Base-by-base conservation (phyloP, 306 rosid genomes). In the Acacia crassicarpa region DNA sequence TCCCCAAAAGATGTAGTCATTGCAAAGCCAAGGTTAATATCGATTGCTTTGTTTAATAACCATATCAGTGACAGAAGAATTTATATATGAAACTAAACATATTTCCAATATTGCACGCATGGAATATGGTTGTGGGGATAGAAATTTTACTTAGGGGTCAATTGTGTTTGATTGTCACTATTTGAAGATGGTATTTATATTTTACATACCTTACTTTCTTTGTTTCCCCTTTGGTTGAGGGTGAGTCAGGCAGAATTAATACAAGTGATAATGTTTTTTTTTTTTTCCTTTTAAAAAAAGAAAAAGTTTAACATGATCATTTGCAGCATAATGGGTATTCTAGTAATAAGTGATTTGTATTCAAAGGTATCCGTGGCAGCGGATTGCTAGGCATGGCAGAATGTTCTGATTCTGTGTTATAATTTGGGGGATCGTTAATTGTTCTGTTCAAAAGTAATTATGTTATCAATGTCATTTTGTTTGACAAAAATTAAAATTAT, bases 1-100 rank as follows among this genome's bases (percentile, higher is more conserved):
- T 95, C 98, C 84, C 98, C 93, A 74, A 95, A 93, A 90, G 99
- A 95, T 83, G 96, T 93, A 46, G 97, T 95, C 72, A 95, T 93
- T 89, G 99, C 96, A 61, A 95, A 95, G 85, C 99, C 99, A 75
- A 95, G 99, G 99, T 95, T 23, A 77, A 86, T 86, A 65, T 83
- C 80, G 74, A 49, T 51, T 83, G 75, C 74, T 71, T 78, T 69
- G 4, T 22, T 11, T 71, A 9, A 20, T 67, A 35, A 6, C 11
- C 16, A 45, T 49, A 46, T 74, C 33, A n/a, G 43, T 68, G 71
- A 75, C 59, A 63, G n/a, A 53, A 19, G 61, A 25, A 54, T 54
- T 54, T 54, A 19, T 71, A 40, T 40, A n/a, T 33, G 44, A 15
- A 66, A 66, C 38, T 15, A 70, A 2, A 51, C 58, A 1, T 17